Percentiles rank a stretch among this genome's conserved stretches.
Evolutionary conservation across 768 basidiomycete genomes (phyloP).

Genomic region (Lanmaoa rubissima): DNA sequence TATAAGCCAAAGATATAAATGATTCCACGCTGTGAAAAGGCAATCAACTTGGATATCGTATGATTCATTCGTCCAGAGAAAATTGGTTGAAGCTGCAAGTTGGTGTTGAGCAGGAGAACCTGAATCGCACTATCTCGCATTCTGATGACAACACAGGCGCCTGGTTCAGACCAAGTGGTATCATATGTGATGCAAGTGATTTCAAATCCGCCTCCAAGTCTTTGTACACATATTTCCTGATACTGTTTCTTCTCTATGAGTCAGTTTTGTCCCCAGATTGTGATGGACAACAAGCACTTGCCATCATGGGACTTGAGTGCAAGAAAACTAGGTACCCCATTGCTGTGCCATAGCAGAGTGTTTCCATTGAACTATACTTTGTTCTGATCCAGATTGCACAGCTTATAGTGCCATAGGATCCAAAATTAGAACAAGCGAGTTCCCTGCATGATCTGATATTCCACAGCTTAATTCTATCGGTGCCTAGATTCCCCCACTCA

Average conservation of each 20-base stretch:
- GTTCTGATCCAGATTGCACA: slow-evolving; percentile 7
- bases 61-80: background rate
- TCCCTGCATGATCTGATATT: background rate
- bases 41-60: background rate
- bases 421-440: background rate
- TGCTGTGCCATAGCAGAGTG: slow-evolving; percentile 10
- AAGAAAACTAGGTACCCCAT: slow-evolving; percentile 12
- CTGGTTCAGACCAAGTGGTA: background rate
- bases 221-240: slow-evolving; percentile 9
- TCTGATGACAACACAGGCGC: background rate
- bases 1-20: slow-evolving; percentile 7
- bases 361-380: background rate
- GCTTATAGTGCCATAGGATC: background rate
- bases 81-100: slow-evolving; percentile 2
- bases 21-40: background rate
- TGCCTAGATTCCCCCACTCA: background rate
- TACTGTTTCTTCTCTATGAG: background rate
- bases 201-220: slow-evolving; percentile 8
- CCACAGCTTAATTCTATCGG: slow-evolving; percentile 5
- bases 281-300: background rate
- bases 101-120: slow-evolving; percentile 4
- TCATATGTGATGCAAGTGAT: slow-evolving; percentile 8
- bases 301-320: background rate
- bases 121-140: slow-evolving; percentile 1
- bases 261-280: background rate